Evolutionary conservation across 495 filamentous ascomycete species (phyloP).

Genomic region (Symbiotaphrina buchneri): DNA sequence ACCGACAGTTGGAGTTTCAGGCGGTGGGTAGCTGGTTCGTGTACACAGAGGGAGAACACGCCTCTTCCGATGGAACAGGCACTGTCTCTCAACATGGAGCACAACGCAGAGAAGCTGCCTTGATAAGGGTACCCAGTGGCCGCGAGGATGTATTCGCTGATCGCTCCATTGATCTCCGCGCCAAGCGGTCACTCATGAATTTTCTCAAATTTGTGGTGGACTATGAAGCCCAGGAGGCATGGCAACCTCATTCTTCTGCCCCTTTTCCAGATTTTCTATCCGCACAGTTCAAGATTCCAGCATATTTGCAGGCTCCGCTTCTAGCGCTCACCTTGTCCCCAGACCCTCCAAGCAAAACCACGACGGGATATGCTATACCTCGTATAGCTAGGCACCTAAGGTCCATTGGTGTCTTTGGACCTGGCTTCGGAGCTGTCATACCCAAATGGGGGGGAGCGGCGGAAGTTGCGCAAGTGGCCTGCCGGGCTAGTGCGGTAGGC

Average conservation of each 20-base stretch:
- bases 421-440: conserved; percentile 65
- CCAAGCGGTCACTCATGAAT: conserved; percentile 69
- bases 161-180: conserved; percentile 41
- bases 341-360: conserved; percentile 26
- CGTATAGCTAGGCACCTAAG: conserved; percentile 59
- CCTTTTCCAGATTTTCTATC: conserved; percentile 41
- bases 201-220: conserved; percentile 60
- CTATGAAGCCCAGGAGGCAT: conserved; percentile 31
- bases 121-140: conserved; percentile 54
- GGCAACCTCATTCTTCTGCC: conserved; percentile 20
- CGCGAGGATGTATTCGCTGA: conserved; percentile 76
- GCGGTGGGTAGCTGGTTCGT: conserved; percentile 92
- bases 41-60: conserved; percentile 12
- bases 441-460: conserved; percentile 83
- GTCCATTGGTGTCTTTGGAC: conserved; percentile 70
- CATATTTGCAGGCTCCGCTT: conserved; percentile 43
- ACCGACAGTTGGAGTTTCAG: conserved; percentile 77
- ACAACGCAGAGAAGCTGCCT: conserved; percentile 8
- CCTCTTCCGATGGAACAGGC: conserved; percentile 4
- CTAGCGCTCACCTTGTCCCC: conserved; percentile 62
- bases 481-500: conserved; percentile 78
- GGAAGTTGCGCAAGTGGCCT: conserved; percentile 85
- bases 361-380: conserved; percentile 39
- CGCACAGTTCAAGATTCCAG: conserved; percentile 49
- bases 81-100: conserved; percentile 9